Conservation (phyloP, 257 asterid species). For the Eustoma russellianum region DNA sequence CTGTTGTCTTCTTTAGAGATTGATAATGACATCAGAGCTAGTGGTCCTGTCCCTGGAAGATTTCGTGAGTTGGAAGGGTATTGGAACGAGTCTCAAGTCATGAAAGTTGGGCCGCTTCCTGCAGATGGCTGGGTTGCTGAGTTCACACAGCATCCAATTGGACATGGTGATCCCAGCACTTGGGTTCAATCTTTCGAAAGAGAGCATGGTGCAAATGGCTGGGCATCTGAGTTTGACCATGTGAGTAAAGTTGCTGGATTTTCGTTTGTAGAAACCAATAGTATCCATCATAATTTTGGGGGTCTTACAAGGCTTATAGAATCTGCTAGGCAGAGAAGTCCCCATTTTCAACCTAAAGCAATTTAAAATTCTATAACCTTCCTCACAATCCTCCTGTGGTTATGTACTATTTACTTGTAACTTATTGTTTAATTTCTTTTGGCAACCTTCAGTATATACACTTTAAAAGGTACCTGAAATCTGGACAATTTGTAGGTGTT, state of each 20-base stretch:
- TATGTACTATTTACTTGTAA: too few relatives aligned
- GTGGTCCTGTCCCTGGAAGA: conserved; percentile 70
- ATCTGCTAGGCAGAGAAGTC: too few relatives aligned
- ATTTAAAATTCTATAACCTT: too few relatives aligned
- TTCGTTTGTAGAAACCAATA: conserved; percentile 2
- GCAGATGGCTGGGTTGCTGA: conserved; percentile 87
- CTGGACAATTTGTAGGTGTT: too few relatives aligned
- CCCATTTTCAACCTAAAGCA: too few relatives aligned
- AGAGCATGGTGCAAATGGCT: conserved; percentile 82
- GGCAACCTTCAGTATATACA: too few relatives aligned
- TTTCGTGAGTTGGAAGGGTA: conserved; percentile 75
- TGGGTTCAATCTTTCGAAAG: conserved; percentile 93
- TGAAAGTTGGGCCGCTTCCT: conserved; percentile 52
- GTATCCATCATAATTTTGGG: neutral
- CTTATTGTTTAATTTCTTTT: too few relatives aligned
- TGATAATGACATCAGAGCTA: conserved; percentile 59
- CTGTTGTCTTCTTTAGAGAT: conserved; percentile 85
- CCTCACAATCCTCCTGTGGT: too few relatives aligned
- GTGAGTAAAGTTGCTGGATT: conserved; percentile 37
- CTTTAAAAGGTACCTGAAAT: too few relatives aligned
- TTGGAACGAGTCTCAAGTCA: conserved; percentile 86
- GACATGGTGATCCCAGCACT: conserved; percentile 50
- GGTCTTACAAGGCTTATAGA: neutral
- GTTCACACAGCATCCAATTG: conserved; percentile 46
- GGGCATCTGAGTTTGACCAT: conserved; percentile 97